A percentile compares a stretch with the other conserved stretches of the same genome.
phyloP scores from a whole-genome alignment of 1,139 yeast species.

The Pichia sp. region DNA sequence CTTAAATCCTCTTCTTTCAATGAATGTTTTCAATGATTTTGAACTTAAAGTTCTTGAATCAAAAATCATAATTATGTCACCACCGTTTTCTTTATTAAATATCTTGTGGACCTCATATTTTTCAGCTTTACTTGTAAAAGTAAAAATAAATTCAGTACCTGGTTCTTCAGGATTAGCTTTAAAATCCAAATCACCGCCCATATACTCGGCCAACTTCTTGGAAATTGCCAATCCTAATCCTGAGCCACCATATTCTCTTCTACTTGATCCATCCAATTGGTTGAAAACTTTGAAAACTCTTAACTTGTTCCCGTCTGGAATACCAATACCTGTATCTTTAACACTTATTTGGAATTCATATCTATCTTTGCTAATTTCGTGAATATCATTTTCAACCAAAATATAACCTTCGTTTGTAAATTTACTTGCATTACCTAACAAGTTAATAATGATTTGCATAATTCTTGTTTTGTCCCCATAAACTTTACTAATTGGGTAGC shows the following conservation, averaged over 20 bases:
- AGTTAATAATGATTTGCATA: slow-evolving; percentile 48
- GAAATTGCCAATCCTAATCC: slow-evolving; percentile 57
- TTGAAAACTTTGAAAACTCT: slow-evolving; percentile 55
- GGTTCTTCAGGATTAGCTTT: slow-evolving; percentile 43
- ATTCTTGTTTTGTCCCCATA: slow-evolving; percentile 48
- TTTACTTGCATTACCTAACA: slow-evolving; percentile 53
- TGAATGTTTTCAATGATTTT: slow-evolving; percentile 31
- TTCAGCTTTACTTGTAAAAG: slow-evolving; percentile 30
- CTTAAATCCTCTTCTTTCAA: slow-evolving; percentile 31
- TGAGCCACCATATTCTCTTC: slow-evolving; percentile 53
- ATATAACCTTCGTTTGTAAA: slow-evolving; percentile 47
- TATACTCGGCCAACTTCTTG: slow-evolving; percentile 48
- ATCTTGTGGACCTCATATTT: slow-evolving; percentile 2
- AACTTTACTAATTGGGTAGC: slow-evolving; percentile 38
- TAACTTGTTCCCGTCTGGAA: slow-evolving; percentile 38
- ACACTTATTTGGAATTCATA: slow-evolving; percentile 41
- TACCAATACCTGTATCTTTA: slow-evolving; percentile 58
- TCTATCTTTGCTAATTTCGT: slow-evolving; percentile 32
- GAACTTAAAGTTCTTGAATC: slow-evolving; percentile 5
- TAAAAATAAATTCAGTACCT: slow-evolving; percentile 48
- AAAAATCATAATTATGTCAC: slow-evolving; percentile 1
- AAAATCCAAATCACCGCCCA: slow-evolving; percentile 52
- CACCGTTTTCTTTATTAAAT: slow-evolving; percentile 7
- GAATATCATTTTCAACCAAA: slow-evolving; percentile 36
- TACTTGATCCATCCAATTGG: slow-evolving; percentile 55